Evolutionary conservation across 192 early-diverging fungal species (phyloP), one percentile per base, ranked within the genome.

Genomic region (Coemansia sp.): DNA sequence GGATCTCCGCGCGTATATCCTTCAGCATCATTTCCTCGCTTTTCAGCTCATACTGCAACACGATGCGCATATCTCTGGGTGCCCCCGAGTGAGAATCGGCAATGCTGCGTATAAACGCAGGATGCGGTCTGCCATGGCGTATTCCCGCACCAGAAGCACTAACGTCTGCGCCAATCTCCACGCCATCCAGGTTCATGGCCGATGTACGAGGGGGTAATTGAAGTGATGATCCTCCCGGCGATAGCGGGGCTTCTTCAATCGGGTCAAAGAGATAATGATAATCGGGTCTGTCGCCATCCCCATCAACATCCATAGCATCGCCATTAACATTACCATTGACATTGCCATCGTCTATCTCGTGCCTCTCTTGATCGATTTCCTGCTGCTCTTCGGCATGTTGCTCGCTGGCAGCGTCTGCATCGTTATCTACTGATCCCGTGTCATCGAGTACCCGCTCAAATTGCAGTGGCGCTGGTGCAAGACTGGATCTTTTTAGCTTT

Each of bases 41-140:
- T 52, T 65, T 64, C 23, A 83, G 76, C 62, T 83, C 81, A 46
- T 72, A 66, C 53, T 83, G 81, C 44, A 83, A 46, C 10, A 74
- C 81, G 10, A 83, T 38, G 2, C 81, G 75, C 81, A 83, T 83
- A 45, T 83, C 81, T 23, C 58, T 45, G 58, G 66, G 57, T 6
- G 51, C 43, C 10, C 61, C 53, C 3, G 57, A 11, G n/a, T 65
- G 69, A 5, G 16, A 58, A 21, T 66, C 69, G 18, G 60, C 21
- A 36, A 62, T 60, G 49, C 45, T 60, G 21, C 68, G 63, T 15
- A 71, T 66, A 30, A 71, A 44, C 8, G 58, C 69, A 2, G 75
- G 69, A 21, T 77, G 75, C 34, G 75, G 71, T 20, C 64, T 62
- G 5, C 34, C 49, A 34, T 36, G 34, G 33, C 73, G 66, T 24